Evolutionary conservation across 176 grass and related monocot genomes (phyloP).

Genomic region (Triticum urartu): DNA sequence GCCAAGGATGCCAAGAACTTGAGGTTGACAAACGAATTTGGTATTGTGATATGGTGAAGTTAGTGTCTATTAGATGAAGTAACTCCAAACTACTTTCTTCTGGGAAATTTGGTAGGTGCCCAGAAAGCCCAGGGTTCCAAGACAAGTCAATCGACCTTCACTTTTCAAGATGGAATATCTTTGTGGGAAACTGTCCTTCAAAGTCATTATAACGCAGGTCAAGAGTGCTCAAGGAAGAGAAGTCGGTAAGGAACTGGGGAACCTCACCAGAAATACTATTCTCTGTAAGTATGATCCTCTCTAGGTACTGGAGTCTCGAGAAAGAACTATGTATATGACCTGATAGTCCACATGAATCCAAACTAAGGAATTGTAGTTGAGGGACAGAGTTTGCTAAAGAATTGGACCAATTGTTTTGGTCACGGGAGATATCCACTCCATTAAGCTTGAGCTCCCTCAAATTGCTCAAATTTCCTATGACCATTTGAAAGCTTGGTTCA

Average conservation of each 20-base stretch:
- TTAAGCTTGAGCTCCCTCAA: conserved; percentile 34
- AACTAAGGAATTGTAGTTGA: conserved; percentile 20
- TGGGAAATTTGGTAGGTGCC: background rate
- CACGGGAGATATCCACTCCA: background rate
- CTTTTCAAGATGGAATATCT: conserved; percentile 16
- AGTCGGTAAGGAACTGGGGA: background rate
- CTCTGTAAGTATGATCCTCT: background rate
- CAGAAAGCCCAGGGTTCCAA: background rate
- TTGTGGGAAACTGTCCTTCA: conserved; percentile 20
- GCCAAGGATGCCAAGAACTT: background rate
- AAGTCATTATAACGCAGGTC: background rate
- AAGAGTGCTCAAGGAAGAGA: background rate
- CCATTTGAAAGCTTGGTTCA: background rate
- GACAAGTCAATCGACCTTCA: background rate
- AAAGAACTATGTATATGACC: conserved; percentile 30
- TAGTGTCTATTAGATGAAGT: background rate
- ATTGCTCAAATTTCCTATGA: conserved; percentile 36
- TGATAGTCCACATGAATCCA: background rate
- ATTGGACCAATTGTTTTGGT: background rate
- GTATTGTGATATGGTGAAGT: background rate
- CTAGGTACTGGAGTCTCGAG: background rate
- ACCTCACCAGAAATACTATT: background rate
- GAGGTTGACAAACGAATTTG: background rate
- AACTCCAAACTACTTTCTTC: background rate
- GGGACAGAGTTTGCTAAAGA: conserved; percentile 20